Evolutionary conservation across 148 eudicot species (phyloP).

Genomic region (Rhododendron molle): DNA sequence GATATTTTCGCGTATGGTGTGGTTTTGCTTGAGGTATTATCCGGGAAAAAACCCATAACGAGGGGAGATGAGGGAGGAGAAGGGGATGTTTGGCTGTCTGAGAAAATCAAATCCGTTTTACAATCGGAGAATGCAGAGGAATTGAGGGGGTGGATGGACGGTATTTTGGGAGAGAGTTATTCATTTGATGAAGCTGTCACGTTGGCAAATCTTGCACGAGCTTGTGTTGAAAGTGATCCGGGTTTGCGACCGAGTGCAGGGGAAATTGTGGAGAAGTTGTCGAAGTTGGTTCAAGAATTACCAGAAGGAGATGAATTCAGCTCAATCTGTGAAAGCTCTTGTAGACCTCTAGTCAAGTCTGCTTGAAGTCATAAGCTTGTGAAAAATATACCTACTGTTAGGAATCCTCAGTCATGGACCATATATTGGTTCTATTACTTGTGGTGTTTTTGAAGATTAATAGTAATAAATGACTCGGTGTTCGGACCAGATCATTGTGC

Average conservation of each 20-base stretch:
- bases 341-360: slow-evolving; percentile 29
- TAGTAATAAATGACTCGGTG: background rate
- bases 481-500: background rate
- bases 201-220: slow-evolving; percentile 62
- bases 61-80: slow-evolving; percentile 20
- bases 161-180: slow-evolving; percentile 62
- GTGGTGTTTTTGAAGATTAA: background rate
- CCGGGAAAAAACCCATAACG: slow-evolving; percentile 53
- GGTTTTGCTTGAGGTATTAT: slow-evolving; percentile 65
- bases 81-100: slow-evolving; percentile 24
- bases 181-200: slow-evolving; percentile 55
- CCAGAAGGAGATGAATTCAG: slow-evolving; percentile 29
- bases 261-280: slow-evolving; percentile 68
- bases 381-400: background rate
- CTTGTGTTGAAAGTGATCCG: slow-evolving; percentile 67
- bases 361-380: slow-evolving; percentile 2
- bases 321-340: slow-evolving; percentile 33
- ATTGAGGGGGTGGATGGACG: slow-evolving; percentile 70
- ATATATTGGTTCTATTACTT: background rate
- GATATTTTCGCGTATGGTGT: slow-evolving; percentile 79
- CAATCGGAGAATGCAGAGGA: slow-evolving; percentile 47
- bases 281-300: slow-evolving; percentile 56
- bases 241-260: slow-evolving; percentile 60
- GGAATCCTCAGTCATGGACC: background rate
- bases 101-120: slow-evolving; percentile 41